Percentiles rank a stretch among this genome's conserved stretches.
Conservation (phyloP, 2,329 filamentous ascomycete genomes). For the Hypoxylon sp. region DNA sequence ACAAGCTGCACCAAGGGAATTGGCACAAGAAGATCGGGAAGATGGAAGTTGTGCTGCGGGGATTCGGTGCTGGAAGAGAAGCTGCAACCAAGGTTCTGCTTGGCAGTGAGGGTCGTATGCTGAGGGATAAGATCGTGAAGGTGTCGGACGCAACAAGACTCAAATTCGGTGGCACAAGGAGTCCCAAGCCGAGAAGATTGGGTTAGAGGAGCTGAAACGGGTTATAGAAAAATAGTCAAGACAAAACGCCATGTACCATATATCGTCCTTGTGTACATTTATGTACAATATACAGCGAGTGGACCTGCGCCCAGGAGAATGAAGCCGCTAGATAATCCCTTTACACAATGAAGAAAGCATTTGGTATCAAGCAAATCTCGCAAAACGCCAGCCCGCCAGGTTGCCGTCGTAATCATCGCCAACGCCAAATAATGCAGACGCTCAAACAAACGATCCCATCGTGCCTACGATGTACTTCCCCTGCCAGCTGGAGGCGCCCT, state of each 20-base stretch:
- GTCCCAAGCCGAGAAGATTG: constrained; percentile 84
- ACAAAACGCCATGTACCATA: constrained; percentile 46
- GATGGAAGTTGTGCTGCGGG: constrained; percentile 84
- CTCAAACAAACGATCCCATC: constrained; percentile 40
- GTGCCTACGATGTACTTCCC: constrained; percentile 51
- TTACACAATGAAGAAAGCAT: constrained; percentile 23
- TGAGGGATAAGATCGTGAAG: constrained; percentile 79
- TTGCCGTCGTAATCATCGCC: constrained; percentile 25
- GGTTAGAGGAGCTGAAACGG: constrained; percentile 42
- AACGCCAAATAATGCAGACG: constrained; percentile 42
- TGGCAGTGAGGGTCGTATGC: constrained; percentile 81
- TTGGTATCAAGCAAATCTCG: constrained; percentile 46
- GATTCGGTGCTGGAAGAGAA: constrained; percentile 88
- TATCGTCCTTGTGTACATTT: constrained; percentile 42
- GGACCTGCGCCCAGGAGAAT: constrained; percentile 28
- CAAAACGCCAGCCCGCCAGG: constrained; percentile 40
- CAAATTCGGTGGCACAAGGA: constrained; percentile 96
- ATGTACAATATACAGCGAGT: constrained; percentile 42
- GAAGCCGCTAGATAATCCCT: constrained; percentile 22
- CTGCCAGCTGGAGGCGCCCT: constrained; percentile 56
- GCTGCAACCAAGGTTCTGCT: constrained; percentile 90
- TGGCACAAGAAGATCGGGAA: constrained; percentile 79
- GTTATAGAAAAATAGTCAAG: constrained; percentile 1
- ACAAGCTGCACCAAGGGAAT: constrained; percentile 84
- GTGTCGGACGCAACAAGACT: constrained; percentile 88